A percentile compares a stretch with the other conserved stretches of the same genome.
Conservation (phyloP, 441 rosid species). For the Macaranga tanarius region DNA sequence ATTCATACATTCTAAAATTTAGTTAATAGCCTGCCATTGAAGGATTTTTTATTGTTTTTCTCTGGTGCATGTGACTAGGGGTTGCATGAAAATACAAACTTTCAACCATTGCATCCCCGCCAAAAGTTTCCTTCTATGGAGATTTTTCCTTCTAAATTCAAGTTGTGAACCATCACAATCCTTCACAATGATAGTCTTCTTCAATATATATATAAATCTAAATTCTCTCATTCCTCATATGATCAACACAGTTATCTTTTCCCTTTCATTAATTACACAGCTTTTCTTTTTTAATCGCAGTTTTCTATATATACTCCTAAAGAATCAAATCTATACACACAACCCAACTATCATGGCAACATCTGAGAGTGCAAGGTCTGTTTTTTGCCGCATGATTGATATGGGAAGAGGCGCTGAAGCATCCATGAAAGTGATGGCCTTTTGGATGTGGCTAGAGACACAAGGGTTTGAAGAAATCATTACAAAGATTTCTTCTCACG, state of each 20-base stretch:
- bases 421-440: conserved; percentile 14
- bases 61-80: neutral
- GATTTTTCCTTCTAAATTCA: conserved; percentile 7
- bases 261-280: no score
- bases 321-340: no score
- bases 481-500: neutral
- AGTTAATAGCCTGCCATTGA: no score
- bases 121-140: neutral
- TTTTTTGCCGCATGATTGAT: conserved; percentile 7
- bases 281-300: no score
- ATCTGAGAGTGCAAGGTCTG: neutral
- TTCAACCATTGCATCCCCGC: neutral
- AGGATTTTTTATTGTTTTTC: no score
- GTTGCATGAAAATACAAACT: conserved; percentile 3
- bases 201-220: neutral
- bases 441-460: conserved; percentile 28
- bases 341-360: neutral
- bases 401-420: conserved; percentile 10
- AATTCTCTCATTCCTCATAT: neutral
- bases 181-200: neutral
- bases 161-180: conserved; percentile 12
- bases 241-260: neutral
- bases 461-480: conserved; percentile 10
- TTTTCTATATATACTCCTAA: no score
- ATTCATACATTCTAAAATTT: no score